Evolutionary conservation across 1,139 yeast species (phyloP), one percentile per base, ranked within the genome.

Genomic region (Starmera stellimalicola): DNA sequence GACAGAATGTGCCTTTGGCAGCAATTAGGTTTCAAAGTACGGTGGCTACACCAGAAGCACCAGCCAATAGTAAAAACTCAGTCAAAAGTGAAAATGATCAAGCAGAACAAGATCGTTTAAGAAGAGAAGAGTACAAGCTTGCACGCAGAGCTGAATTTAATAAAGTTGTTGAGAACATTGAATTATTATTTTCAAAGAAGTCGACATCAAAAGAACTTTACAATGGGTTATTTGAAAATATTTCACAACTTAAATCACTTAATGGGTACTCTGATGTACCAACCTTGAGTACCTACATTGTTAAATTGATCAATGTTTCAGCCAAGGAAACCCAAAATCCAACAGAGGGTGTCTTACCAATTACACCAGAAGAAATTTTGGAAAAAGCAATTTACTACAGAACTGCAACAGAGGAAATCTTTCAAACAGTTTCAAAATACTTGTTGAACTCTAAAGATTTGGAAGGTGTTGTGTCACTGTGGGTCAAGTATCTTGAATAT

Each of bases 401-500:
- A 25, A 31, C 42, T 26, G 48, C 47, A n/a, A 26, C 31, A 7
- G 23, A 26, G 3, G 31, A 35, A 0, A 31, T 33, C 24, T 43
- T 41, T 20, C 27, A 35, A 9, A 18, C 12, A 7, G 41, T 43
- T 20, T 43, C 43, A 11, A 14, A 19, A 4, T 31, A 39, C 19
- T 19, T 37, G 23, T 32, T 44, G 26, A 35, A 33, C 22, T 36
- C 39, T 5, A 45, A 43, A 5, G 35, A 38, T 1, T 16, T 25
- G 8, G 18, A 30, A 8, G 46, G 37, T 16, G 41, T 42, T 7
- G 31, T 49, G 19, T 31, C 38, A 3, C 27, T 46, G n/a, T 48
- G 51, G 51, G 50, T 48, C 3, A 35, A 44, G 2, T 47, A 25
- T 29, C 28, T 47, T 9, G 50, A 47, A 33, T 42, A 44, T 29